Percentiles rank a stretch among this genome's conserved stretches.
phyloP scores from a whole-genome alignment of 768 basidiomycete genomes.

The Gymnopilus junonius region DNA sequence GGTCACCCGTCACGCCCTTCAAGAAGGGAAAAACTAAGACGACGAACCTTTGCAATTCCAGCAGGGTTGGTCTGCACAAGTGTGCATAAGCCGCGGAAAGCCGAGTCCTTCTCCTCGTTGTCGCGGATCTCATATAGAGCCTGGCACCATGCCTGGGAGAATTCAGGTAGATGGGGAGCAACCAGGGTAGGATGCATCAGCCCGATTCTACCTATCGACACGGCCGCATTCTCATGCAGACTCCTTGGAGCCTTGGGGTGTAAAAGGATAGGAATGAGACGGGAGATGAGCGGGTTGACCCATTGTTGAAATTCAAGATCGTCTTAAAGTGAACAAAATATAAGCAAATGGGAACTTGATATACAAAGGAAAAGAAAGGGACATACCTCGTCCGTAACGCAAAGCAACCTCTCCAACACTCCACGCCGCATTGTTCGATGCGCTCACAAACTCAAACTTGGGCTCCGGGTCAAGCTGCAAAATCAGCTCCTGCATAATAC shows the following conservation, averaged over 20 bases:
- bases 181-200: constrained; percentile 89
- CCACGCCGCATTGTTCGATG: constrained; percentile 99
- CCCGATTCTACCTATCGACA: constrained; percentile 96
- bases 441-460: constrained; percentile 91
- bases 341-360: background rate
- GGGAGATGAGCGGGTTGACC: constrained; percentile 84
- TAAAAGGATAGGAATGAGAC: constrained; percentile 91
- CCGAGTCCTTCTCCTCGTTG: constrained; percentile 99
- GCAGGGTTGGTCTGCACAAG: constrained; percentile 94
- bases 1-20: background rate
- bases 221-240: constrained; percentile 96
- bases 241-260: constrained; percentile 93
- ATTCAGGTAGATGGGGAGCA: constrained; percentile 86
- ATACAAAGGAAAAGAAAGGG: background rate
- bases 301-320: constrained; percentile 91
- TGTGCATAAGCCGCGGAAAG: constrained; percentile 96
- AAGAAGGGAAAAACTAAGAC: background rate
- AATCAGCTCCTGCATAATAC: constrained; percentile 89
- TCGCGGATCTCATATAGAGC: constrained; percentile 98
- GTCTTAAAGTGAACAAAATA: constrained; percentile 42
- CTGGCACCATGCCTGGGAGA: constrained; percentile 96
- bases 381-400: constrained; percentile 81
- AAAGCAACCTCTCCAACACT: constrained; percentile 98
- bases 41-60: constrained; percentile 86
- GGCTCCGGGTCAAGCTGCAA: constrained; percentile 92